Evolutionary conservation across 306 rosid species (phyloP), one percentile per base, ranked within the genome.

Genomic region (Prunus fruticosa): DNA sequence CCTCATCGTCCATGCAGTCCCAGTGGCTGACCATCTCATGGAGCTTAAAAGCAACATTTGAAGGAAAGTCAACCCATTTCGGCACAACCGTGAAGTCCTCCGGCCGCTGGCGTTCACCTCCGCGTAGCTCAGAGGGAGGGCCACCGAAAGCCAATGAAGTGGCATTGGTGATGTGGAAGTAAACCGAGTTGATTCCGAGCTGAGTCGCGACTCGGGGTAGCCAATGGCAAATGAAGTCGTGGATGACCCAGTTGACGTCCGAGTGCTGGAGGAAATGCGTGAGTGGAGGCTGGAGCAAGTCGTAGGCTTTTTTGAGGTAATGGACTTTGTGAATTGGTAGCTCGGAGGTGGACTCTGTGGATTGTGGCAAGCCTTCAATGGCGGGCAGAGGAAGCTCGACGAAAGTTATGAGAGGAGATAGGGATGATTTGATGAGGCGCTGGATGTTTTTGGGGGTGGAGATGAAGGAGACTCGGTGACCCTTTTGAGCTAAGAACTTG

Each of bases 371-470:
- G 71, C 82, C 76, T 0, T 38, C 76, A 3, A 77, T 25, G 49
- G 22, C 28, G 1, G 79, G 82, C 5, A 82, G 13, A 27, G 79
- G 76, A 50, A 82, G 72, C 62, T 78, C 61, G 15, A 81, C 25
- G 5, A 76, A 61, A 2, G 63, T 50, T 22, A 81, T 64, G 18
- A 76, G 78, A 0, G 68, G 61, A 2, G 56, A 41, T 11, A 43
- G 43, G 56, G 28, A 66, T 20, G 57, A 46, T n/a, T 7, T 62
- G 16, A 22, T 38, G 66, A 75, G 60, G 43, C 77, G 73, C 5
- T 25, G 38, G 53, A 72, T 65, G 79, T 82, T 82, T 54, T 77
- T 73, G n/a, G 82, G 85, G 67, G 82, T 82, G 46, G 76, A 72
- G 52, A 82, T 67, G 79, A 57, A 82, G 56, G 79, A 66, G 38